Base-by-base conservation (phyloP, 176 grass and related monocot species). In the Triticum dicoccoides region DNA sequence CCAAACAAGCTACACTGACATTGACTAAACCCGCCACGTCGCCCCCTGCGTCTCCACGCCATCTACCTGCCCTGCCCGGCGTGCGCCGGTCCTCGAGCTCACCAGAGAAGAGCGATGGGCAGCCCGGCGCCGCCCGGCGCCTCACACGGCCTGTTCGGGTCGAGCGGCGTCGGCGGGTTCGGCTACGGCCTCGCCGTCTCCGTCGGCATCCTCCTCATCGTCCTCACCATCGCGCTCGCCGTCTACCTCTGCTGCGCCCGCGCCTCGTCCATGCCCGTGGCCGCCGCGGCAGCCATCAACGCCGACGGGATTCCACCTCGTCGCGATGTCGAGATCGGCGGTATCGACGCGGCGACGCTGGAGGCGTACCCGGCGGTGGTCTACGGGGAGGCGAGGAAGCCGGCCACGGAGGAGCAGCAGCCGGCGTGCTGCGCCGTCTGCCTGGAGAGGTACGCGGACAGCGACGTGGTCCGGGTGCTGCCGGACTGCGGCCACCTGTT, bases 221-320 rank as follows among this genome's bases (percentile, higher is more conserved):
- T 95, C 72, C 85, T 67, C 86, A 93, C 91, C 79, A 27, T 93
- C 86, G 83, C 91, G 17, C 24, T 98, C 15, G 80, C 83, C 9
- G 86, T 93, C 76, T 95, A 98, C 85, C 90, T 90, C 91, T 98
- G 92, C 85, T 51, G 47, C 47, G 90, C 71, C 41, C 89, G 95
- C 8, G 25, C 12, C 1, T 9, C 52, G 7, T 85, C 68, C 44
- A 68, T 67, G 80, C 86, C 25, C 39, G 72, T 56, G 1, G 24
- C 59, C 2, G 41, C 32, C 32, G 32, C 32, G 32, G 32, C 32
- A 32, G 32, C 32, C 32, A 32, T 32, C 52, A 0, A 3, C 52
- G 14, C 15, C 23, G 2, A 4, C 49, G 0, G 11, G 71, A 27
- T 49, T 5, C 88, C 9, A 44, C 15, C 47, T 3, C 17, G 33